These are phyloP conservation scores for Ochetophila trinervis DNA, from an alignment of 306 rosid species.

Conservation along the genomic window DNA sequence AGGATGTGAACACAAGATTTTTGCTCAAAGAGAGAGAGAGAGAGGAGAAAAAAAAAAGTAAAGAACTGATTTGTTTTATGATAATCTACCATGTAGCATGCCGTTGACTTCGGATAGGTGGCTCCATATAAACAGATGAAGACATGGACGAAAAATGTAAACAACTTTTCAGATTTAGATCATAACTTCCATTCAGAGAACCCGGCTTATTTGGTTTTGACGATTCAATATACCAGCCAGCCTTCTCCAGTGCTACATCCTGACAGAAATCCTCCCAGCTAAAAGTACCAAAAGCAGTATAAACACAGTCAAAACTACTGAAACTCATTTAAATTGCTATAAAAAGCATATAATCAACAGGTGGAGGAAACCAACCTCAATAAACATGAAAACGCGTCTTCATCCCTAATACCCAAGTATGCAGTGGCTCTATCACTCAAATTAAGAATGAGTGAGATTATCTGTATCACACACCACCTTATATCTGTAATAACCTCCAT, in stretches of 20 bases:
- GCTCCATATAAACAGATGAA: slow-evolving; percentile 38
- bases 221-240: slow-evolving; percentile 51
- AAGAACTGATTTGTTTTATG: not conserved
- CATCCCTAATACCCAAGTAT: slow-evolving; percentile 38
- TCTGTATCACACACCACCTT: slow-evolving; percentile 67
- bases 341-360: slow-evolving; percentile 13
- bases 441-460: slow-evolving; percentile 50
- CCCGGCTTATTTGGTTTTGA: slow-evolving; percentile 21
- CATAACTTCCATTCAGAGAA: slow-evolving; percentile 27
- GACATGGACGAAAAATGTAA: slow-evolving; percentile 24
- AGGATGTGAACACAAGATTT: slow-evolving; percentile 1
- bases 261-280: slow-evolving; percentile 86
- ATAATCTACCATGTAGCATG: slow-evolving; percentile 42
- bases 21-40: not conserved
- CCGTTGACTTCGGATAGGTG: slow-evolving; percentile 44
- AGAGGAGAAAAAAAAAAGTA: not conserved
- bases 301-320: slow-evolving; percentile 1
- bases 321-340: slow-evolving; percentile 9
- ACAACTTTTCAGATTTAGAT: slow-evolving; percentile 38
- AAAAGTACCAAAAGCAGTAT: slow-evolving; percentile 30
- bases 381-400: slow-evolving; percentile 55
- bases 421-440: slow-evolving; percentile 43
- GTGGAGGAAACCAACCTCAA: slow-evolving; percentile 52
- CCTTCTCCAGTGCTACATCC: slow-evolving; percentile 71
- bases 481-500: slow-evolving; percentile 35